Evolutionary conservation across 345 rosid genomes (phyloP), one percentile per base, ranked within the genome.

Genomic region (Gossypium australe): DNA sequence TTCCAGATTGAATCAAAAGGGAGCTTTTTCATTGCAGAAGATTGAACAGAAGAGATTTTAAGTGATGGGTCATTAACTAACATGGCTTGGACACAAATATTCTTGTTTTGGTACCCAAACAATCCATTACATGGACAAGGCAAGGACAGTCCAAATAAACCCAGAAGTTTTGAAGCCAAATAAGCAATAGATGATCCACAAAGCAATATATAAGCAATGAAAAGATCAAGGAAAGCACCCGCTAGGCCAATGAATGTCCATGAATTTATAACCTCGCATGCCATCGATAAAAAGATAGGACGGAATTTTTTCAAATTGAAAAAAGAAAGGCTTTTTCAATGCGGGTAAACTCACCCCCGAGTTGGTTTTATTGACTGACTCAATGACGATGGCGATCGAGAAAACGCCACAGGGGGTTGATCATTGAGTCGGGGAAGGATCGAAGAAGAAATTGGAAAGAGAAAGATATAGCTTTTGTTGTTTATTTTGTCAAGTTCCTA

Each of bases 91-190:
- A 88, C 86, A 79, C 92, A 88, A 18, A 79, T 80, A 14, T 48
- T 76, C 64, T 72, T 73, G 49, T 58, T 57, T 2, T 79, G 73
- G 24, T 76, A 68, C 38, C 89, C 85, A 69, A 86, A 90, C 5
- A 80, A 64, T 3, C 90, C 88, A 72, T 88, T 80, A 77, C 94
- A 88, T 58, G 92, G 88, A 52, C 97, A 91, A 1, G 94, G 92
- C 56, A 89, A 83, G 25, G 41, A 41, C 62, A 81, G 70, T 8
- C 94, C 92, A 44, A 91, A 83, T 16, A 89, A 58, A 81, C 84
- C 75, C 44, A 91, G 83, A 75, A 91, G 75, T 44, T 78, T 87
- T 0, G 94, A 85, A 7, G 86, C 78, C n/a, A 81, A 14, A 70
- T 83, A 91, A 49, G 86, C 86, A 41, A 88, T 65, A 22, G 82